Conservation (phyloP, 2,329 filamentous ascomycete genomes). For the Ophiocordyceps camponoti-floridani region DNA sequence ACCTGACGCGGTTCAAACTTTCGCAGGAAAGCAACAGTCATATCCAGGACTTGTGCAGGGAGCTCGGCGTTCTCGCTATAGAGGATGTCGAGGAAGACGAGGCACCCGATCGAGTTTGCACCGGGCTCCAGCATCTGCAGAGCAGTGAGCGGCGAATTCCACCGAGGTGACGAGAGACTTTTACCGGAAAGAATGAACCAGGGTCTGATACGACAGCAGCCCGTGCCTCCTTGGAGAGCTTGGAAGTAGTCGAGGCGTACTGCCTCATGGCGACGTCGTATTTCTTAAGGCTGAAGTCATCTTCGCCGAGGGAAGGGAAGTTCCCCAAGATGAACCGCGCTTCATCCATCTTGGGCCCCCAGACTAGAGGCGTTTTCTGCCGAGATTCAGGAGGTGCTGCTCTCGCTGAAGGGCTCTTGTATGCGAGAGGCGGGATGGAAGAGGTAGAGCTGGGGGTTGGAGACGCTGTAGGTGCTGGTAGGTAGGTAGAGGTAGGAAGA, state of each 20-base stretch:
- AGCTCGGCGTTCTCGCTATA: constrained; percentile 12
- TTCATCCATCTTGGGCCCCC: constrained; percentile 12
- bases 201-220: constrained; percentile 16
- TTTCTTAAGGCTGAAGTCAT: constrained; percentile 10
- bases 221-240: constrained; percentile 16
- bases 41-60: constrained; percentile 17
- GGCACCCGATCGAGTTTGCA: constrained; percentile 31
- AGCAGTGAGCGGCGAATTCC: background rate
- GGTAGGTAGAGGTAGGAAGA: too few relatives aligned
- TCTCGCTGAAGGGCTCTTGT: too few relatives aligned
- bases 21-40: constrained; percentile 25
- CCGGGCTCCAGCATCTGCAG: constrained; percentile 26
- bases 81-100: constrained; percentile 25
- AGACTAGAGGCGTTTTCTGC: background rate
- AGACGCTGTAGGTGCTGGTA: too few relatives aligned
- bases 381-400: background rate
- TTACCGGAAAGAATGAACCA: constrained; percentile 22
- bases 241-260: constrained; percentile 20
- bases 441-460: too few relatives aligned
- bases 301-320: constrained; percentile 18
- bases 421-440: too few relatives aligned
- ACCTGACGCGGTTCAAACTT: constrained; percentile 32
- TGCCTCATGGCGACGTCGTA: constrained; percentile 21
- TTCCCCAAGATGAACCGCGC: constrained; percentile 15
- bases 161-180: too few relatives aligned